Percentiles rank a stretch among this genome's conserved stretches.
Evolutionary conservation across 176 grass and related monocot genomes (phyloP).

Genomic region (Paspalum notatum): DNA sequence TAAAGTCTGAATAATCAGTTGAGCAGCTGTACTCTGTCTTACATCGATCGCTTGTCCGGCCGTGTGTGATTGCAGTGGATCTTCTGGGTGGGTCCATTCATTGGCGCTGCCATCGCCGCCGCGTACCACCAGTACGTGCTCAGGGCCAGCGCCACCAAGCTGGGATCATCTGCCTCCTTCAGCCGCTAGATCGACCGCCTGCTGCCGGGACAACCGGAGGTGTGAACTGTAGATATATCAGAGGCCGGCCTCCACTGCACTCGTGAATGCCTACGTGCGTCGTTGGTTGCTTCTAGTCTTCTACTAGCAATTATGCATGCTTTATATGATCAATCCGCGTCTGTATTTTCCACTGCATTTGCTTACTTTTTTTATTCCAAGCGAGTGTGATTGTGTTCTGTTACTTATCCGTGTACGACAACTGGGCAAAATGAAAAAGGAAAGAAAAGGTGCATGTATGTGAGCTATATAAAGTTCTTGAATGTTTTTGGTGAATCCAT

Average conservation of each 20-base stretch:
- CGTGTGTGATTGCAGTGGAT: conserved; percentile 66
- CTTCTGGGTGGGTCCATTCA: conserved; percentile 84
- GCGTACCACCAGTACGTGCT: conserved; percentile 78
- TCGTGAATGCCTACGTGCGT: not conserved
- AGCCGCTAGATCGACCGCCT: conserved; percentile 25
- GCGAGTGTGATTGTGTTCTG: conserved; percentile 24
- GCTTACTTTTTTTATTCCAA: conserved; percentile 7
- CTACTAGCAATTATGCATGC: not conserved
- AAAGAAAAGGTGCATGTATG: not conserved
- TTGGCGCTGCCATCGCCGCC: conserved; percentile 71
- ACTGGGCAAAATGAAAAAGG: not conserved
- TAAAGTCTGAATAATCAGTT: not conserved
- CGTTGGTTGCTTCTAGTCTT: conserved; percentile 15
- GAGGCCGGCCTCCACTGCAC: conserved; percentile 20
- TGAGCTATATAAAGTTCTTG: not conserved
- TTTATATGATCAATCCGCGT: not conserved
- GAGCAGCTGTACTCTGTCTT: not conserved
- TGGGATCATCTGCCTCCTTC: conserved; percentile 63
- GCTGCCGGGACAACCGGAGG: conserved; percentile 16
- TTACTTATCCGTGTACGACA: conserved; percentile 3
- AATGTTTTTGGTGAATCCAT: not conserved
- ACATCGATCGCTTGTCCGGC: not conserved
- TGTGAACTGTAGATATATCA: conserved; percentile 55
- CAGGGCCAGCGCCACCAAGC: conserved; percentile 66
- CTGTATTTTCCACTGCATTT: conserved; percentile 25